Base-by-base conservation (phyloP, 2,329 filamentous ascomycete genomes). In the Rachicladosporium sp. region DNA sequence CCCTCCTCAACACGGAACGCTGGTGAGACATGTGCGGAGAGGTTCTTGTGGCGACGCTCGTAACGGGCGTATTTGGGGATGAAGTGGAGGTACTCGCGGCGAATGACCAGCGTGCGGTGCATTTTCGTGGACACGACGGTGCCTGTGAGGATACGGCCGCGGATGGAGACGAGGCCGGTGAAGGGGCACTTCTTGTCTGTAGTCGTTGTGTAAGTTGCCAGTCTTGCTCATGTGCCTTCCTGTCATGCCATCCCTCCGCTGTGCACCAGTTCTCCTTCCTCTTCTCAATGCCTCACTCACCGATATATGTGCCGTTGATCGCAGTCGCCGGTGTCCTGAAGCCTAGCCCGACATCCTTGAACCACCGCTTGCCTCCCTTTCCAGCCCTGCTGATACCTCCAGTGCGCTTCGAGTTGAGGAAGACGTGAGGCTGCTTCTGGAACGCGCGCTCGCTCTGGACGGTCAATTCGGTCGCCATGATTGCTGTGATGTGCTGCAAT, bases 351-450 rank as follows among this genome's bases (percentile, higher is more conserved):
- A 98, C 87, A 66, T 98, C 91, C 83, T 98, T 98, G 74, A 93
- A 95, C 87, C 81, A 89, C 88, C 88, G 81, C 72, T 85, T 82
- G 61, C 85, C 86, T 68, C 78, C 82, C 80, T 93, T 93, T 69
- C 87, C 87, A 60, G 82, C 82, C 68, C 80, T 70, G 69, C 74
- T 73, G 67, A 82, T 85, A 71, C 83, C 81, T 66, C 79, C 71
- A 77, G 87, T 86, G 69, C 75, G 73, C 82, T 98, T 98, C 67
- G 82, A 76, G 82, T 96, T 95, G 64, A 84, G 80, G 85, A 96
- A 98, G 78, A 98, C 94, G 74, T 98, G 91, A 70, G 91, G 91
- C 80, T 98, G 89, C 82, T 98, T 98, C 74, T 96, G 91, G 85
- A 84, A 98, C 78, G 91, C 91, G 76, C 91, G 89, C 82, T 98